A percentile compares a stretch with the other conserved stretches of the same genome.
Conservation (phyloP, 1,139 yeast species). For the Nakaseomyces kungkrabaensis region DNA sequence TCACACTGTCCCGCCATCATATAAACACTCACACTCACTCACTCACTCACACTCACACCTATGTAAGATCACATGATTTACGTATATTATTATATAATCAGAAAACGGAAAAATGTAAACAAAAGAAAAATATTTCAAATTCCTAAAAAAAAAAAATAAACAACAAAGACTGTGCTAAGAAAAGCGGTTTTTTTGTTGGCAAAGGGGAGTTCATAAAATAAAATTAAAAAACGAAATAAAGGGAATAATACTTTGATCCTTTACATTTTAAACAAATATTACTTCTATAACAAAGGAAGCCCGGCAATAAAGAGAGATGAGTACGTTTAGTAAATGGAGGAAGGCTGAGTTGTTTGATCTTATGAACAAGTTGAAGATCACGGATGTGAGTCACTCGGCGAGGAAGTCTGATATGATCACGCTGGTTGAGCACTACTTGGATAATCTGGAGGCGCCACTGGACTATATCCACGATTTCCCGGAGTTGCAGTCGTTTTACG, state of each 20-base stretch:
- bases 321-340: conserved; percentile 20
- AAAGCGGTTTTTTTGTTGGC: no score
- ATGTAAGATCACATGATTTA: neutral
- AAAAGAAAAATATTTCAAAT: neutral
- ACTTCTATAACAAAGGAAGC: neutral
- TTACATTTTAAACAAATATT: no score
- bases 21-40: no score
- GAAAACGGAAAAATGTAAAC: neutral
- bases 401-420: conserved; percentile 20
- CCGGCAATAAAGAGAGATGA: neutral
- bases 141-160: no score
- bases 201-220: no score
- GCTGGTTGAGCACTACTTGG: conserved; percentile 16
- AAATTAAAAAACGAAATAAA: no score
- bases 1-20: neutral
- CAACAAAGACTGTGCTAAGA: no score
- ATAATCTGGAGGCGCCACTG: conserved; percentile 15
- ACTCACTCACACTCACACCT: neutral
- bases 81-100: neutral
- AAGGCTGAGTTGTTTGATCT: conserved; percentile 24
- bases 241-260: no score
- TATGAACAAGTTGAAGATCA: conserved; percentile 20
- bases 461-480: conserved; percentile 22
- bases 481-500: conserved; percentile 24
- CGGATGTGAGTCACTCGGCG: conserved; percentile 12